phyloP scores from a whole-genome alignment of 129 eudicot genomes.

The Calendula officinalis region DNA sequence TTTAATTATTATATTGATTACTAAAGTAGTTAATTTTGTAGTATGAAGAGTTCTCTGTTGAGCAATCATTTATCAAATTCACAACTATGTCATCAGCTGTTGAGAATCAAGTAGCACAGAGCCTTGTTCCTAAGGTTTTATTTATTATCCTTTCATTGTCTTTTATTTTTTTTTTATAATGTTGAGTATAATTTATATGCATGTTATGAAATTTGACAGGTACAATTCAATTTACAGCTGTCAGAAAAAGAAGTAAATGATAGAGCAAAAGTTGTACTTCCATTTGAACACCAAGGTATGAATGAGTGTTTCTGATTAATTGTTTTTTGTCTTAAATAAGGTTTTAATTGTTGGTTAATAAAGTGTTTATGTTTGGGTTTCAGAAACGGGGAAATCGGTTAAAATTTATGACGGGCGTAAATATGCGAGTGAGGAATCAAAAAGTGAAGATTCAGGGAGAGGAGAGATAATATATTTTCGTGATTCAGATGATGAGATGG shows the following conservation, averaged over 20 bases:
- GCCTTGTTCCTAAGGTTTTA: constrained; percentile 89
- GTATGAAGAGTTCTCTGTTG: constrained; percentile 69
- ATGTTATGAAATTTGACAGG: constrained; percentile 49
- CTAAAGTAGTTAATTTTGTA: constrained; percentile 24
- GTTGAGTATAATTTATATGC: not conserved
- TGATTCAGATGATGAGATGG: constrained; percentile 98
- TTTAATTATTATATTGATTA: not conserved
- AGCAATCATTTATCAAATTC: constrained; percentile 58
- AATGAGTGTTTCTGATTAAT: constrained; percentile 6
- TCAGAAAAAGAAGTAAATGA: constrained; percentile 81
- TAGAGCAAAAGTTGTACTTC: constrained; percentile 94
- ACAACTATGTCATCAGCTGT: constrained; percentile 46
- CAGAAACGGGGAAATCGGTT: constrained; percentile 62
- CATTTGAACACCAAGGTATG: constrained; percentile 97
- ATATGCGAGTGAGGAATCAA: constrained; percentile 40
- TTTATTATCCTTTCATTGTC: not conserved
- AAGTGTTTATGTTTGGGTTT: constrained; percentile 16
- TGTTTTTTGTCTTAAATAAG: not conserved
- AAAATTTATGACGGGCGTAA: constrained; percentile 87
- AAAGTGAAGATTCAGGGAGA: constrained; percentile 41
- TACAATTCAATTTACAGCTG: constrained; percentile 85
- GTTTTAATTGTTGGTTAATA: not conserved
- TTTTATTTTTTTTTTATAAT: not conserved
- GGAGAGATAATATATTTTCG: constrained; percentile 87
- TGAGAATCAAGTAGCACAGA: constrained; percentile 49